Evolutionary conservation across 805 yeast genomes (phyloP), one percentile per base, ranked within the genome.

Genomic region (Candida sphagnicola): DNA sequence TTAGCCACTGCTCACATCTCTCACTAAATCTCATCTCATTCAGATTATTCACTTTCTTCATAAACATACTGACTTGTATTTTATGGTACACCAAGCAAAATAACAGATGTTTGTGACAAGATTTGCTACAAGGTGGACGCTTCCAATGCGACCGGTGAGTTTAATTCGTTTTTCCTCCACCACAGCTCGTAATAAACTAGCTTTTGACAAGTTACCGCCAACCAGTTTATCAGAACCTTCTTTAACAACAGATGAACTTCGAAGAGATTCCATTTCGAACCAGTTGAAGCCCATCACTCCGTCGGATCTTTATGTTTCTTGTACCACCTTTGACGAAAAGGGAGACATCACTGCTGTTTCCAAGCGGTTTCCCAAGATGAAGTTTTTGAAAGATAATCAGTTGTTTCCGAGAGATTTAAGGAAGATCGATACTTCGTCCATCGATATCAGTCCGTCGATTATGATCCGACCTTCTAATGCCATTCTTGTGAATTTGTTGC

Each of bases 361-460:
- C 1, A 74, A 80, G 32, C 85, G 80, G 51, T 80, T 83, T 57
- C 86, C 87, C 44, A 77, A 87, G 53, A 73, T 84, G 37, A 81
- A 80, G 38, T 75, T 91, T 43, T 70, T 91, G 8, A 70, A 63
- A 39, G 80, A 84, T 33, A 84, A 88, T 58, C 77, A 80, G 17
- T 57, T 90, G 18, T 87, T 82, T 46, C 95, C 97, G 2, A 68
- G 97, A 61, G 97, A 90, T 58, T 65, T 90, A 45, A 63, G 97
- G 21, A 89, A 86, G 53, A 82, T 90, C 37, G 96, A 91, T 52
- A 68, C 81, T 3, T 70, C 85, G 1, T 66, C 78, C 28, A 74
- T 77, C 39, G 95, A 88, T 59, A 86, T 91, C 15, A 90, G 90
- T 3, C 99, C 99, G 0, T 79, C 88, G 14, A 83, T 93, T 33